These are phyloP conservation scores for Annulohypoxylon truncatum DNA, from an alignment of 2,329 filamentous ascomycete genomes.

Conservation along the genomic window DNA sequence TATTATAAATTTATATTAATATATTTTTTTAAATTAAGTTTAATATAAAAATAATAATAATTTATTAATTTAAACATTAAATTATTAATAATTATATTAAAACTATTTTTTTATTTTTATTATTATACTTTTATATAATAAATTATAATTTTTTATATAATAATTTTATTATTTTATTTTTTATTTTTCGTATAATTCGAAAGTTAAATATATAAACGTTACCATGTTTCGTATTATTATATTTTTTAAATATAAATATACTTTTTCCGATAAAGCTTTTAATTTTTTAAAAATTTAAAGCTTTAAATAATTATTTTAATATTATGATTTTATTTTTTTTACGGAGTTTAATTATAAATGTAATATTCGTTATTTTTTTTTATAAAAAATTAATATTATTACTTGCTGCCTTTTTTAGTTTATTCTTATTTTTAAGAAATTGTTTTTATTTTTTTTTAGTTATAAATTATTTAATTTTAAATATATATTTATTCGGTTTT, in stretches of 20 bases:
- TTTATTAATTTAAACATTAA: background rate
- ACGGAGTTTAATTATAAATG: background rate
- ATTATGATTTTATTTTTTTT: background rate
- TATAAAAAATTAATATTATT: background rate
- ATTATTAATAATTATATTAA: background rate
- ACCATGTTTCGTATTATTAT: background rate
- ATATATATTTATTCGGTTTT: too few species aligned
- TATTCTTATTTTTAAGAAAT: too few species aligned
- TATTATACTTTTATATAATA: constrained; percentile 1
- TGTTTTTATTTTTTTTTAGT: too few species aligned
- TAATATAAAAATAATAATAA: background rate
- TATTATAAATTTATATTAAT: background rate
- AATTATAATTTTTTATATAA: background rate
- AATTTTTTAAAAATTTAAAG: background rate
- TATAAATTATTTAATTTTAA: too few species aligned
- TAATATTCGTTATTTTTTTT: background rate
- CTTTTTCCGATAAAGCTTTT: background rate
- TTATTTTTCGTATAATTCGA: background rate
- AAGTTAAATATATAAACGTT: background rate
- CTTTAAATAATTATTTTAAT: background rate
- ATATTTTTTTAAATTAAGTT: background rate
- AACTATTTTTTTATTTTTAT: constrained; percentile 1
- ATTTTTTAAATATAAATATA: background rate
- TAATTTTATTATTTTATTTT: background rate
- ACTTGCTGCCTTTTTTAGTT: too few species aligned